Conservation (phyloP, 805 yeast genomes). For the Wickerhamomyces ciferrii region DNA sequence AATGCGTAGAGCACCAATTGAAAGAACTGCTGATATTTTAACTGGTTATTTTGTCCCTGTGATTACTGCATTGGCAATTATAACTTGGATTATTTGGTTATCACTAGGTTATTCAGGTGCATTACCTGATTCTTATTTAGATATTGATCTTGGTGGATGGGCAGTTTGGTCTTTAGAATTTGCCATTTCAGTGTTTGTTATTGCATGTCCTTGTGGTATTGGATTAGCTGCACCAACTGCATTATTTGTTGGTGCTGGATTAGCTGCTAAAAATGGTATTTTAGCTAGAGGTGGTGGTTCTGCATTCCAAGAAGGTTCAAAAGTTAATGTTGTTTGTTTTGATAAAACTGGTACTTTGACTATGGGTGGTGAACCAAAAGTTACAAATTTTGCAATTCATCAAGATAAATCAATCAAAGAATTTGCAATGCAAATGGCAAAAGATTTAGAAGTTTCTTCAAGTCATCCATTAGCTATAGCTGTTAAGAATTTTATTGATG, state of each 20-base stretch:
- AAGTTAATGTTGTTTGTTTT: constrained; percentile 58
- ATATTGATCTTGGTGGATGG: constrained; percentile 71
- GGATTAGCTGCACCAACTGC: constrained; percentile 87
- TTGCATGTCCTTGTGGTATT: constrained; percentile 84
- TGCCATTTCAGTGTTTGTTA: constrained; percentile 73
- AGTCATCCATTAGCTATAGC: constrained; percentile 68
- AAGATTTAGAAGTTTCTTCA: constrained; percentile 58
- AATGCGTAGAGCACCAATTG: constrained; percentile 67
- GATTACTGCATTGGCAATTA: constrained; percentile 52
- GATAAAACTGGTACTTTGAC: constrained; percentile 81
- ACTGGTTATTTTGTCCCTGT: constrained; percentile 74
- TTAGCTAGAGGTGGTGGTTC: constrained; percentile 79
- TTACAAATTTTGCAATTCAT: constrained; percentile 43
- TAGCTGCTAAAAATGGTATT: constrained; percentile 74
- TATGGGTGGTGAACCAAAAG: constrained; percentile 49
- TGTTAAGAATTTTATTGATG: constrained; percentile 36
- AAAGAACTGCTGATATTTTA: constrained; percentile 59
- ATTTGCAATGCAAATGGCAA: constrained; percentile 37
- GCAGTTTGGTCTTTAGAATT: constrained; percentile 72
- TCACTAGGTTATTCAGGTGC: constrained; percentile 46
- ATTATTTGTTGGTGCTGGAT: constrained; percentile 69
- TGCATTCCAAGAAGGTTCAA: constrained; percentile 74
- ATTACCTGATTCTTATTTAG: constrained; percentile 51
- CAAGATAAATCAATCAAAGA: constrained; percentile 9
- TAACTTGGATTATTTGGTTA: constrained; percentile 70